Evolutionary conservation across 83 land plant genomes (phyloP), one percentile per base, ranked within the genome.

Genomic region (Diphasiastrum complanatum): DNA sequence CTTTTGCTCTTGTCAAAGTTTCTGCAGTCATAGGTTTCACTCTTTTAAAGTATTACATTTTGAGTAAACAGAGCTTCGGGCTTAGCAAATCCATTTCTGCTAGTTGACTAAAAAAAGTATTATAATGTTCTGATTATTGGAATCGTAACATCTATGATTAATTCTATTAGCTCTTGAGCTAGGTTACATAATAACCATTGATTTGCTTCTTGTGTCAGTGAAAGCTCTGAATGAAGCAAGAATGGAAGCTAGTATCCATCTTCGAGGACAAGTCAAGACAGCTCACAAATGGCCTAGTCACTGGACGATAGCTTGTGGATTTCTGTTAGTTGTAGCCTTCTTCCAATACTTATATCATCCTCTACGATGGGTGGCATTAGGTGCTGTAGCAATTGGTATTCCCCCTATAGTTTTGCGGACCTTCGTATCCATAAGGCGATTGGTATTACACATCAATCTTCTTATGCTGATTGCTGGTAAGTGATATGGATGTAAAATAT

Each of bases 391-490:
- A 8, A 77, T 72, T 5, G 97, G 90, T 28, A 58, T 80, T 37
- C 81, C 71, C 5, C 95, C 83, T 0, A 76, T 91, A 5, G 5
- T 78, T 4, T 11, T 74, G 8, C 66, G 65, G 67, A 66, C 70
- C 45, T 0, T 82, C 1, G 72, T 73, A 0, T 79, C 95, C 12
- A 10, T 85, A 4, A 32, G 79, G 4, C 61, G 75, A 5, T 51
- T 69, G 23, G 71, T 69, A 5, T 47, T 87, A n/a, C 95, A 91
- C 41, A 73, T 87, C 76, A 91, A 87, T 73, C 75, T 78, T 26
- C 86, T 91, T 19, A 72, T 80, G 60, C 50, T 91, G n/a, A 80
- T 91, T 48, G 95, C 97, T 71, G 87, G 97, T 80, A 64, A 66
- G 68, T 6, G n/a, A n/a, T n/a, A n/a, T n/a, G n/a, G n/a, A n/a